Base-by-base conservation (phyloP, 495 filamentous ascomycete species). In the Aspergillus bridgeri region DNA sequence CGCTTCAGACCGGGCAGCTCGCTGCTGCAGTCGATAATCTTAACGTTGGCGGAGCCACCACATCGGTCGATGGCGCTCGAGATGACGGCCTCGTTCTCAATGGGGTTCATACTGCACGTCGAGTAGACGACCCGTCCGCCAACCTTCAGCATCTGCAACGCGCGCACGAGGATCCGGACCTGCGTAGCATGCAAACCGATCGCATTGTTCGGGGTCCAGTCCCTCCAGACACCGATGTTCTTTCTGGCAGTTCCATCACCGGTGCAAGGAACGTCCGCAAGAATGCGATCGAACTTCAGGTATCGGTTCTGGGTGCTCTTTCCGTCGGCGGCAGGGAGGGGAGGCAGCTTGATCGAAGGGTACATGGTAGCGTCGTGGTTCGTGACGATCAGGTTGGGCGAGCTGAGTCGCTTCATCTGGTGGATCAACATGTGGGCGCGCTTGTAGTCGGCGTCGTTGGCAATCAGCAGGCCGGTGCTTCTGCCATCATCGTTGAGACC, bases 301-400 rank as follows among this genome's bases (percentile, higher is more conserved):
- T 96, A 97, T 58, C 81, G 79, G 65, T 84, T 85, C 49, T 77
- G 75, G 33, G 33, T 3, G 8, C 69, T 65, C 50, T 83, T 79
- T 27, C 81, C 82, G 42, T 76, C 69, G 2, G 70, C 65, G 42
- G 76, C 65, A 48, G 81, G 74, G 45, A 65, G 55, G 42, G 76
- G 59, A 23, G 90, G 83, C 7, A 96, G 79, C 69, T 88, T 86
- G 64, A 97, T 90, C 7, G 91, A 89, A 2, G 94, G 94, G 72
- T 90, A 98, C 81, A 96, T 86, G 22, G 92, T 96, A 27, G 95
- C 94, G 69, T 98, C 95, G 72, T 98, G 94, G 67, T 98, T 98
- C 19, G 90, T 97, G 61, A 98, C 93, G 58, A 98, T 90, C 65
- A 98, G 75, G 67, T 98, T 98, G 1, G 94, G 94, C 18, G 95